phyloP scores from a whole-genome alignment of 495 filamentous ascomycete species.

The Lindgomyces ingoldianus region DNA sequence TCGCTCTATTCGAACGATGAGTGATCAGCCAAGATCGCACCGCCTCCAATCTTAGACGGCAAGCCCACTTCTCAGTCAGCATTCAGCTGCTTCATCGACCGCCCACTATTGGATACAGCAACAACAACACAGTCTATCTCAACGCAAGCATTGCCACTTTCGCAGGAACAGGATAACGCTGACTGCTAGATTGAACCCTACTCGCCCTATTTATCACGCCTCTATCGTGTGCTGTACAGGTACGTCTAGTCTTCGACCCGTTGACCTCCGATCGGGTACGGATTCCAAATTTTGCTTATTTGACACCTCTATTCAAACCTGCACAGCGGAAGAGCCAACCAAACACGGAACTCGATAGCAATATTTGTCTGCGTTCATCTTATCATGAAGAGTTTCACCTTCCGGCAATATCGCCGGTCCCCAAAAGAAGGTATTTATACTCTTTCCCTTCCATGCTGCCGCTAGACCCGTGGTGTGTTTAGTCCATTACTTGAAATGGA shows the following conservation, averaged over 20 bases:
- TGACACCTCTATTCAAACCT: too few relatives aligned
- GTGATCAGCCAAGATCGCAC: neutral
- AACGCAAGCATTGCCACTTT: neutral
- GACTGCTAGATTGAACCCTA: neutral
- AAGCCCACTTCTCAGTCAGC: neutral
- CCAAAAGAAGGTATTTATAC: constrained; percentile 27
- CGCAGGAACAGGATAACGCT: neutral
- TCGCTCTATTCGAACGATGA: neutral
- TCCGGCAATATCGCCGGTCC: constrained; percentile 26
- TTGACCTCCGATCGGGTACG: neutral
- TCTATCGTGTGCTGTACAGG: too few relatives aligned
- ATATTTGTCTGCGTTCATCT: neutral
- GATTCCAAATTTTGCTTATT: neutral
- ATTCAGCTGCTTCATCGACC: neutral
- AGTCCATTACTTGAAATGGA: neutral
- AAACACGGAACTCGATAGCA: neutral
- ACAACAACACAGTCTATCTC: neutral
- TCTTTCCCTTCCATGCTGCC: neutral
- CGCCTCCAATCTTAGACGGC: neutral
- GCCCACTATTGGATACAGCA: neutral
- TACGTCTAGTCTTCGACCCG: neutral
- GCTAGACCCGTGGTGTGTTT: neutral
- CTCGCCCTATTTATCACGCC: too few relatives aligned
- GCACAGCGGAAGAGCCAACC: too few relatives aligned
- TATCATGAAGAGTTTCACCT: constrained; percentile 34